Conservation (phyloP, 2,329 filamentous ascomycete genomes). For the Setomelanomma holmii region DNA sequence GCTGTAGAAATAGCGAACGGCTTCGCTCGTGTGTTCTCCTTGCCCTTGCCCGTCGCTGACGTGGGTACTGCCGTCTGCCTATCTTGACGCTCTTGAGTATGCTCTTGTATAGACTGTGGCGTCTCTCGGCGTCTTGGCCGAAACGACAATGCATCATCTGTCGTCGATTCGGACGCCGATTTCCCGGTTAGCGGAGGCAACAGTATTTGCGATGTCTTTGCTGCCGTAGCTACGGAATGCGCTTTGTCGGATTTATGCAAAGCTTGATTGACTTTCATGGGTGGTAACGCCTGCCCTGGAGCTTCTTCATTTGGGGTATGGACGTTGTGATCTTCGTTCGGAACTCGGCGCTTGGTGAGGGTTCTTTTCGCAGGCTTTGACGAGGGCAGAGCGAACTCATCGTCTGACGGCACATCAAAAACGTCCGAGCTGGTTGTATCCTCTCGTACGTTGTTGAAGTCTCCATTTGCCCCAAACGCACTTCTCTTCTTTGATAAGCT, state of each 20-base stretch:
- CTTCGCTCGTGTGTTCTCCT: constrained; percentile 17
- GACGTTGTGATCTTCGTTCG: constrained; percentile 11
- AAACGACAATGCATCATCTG: too few relatives aligned
- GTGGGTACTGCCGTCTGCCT: constrained; percentile 1
- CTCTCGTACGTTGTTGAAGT: constrained; percentile 8
- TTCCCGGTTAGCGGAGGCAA: constrained; percentile 4
- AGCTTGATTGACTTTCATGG: constrained; percentile 6
- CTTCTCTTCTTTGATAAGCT: constrained; percentile 14
- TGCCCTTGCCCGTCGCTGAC: constrained; percentile 17
- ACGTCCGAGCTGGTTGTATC: constrained; percentile 27
- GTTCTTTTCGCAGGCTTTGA: constrained; percentile 21
- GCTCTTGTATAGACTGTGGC: constrained; percentile 11
- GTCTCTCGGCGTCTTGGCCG: constrained; percentile 15
- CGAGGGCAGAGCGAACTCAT: constrained; percentile 25
- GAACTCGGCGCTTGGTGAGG: constrained; percentile 16
- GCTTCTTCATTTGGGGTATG: constrained; percentile 2
- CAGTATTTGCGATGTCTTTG: constrained; percentile 11
- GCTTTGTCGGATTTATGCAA: constrained; percentile 17
- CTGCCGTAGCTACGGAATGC: constrained; percentile 2
- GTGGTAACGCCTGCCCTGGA: constrained; percentile 9
- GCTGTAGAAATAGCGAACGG: constrained; percentile 11
- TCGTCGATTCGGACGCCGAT: background rate
- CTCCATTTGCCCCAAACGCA: constrained; percentile 5
- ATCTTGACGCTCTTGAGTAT: constrained; percentile 2
- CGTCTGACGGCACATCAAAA: constrained; percentile 54